A percentile compares a stretch with the other conserved stretches of the same genome.
phyloP scores from a whole-genome alignment of 192 early-diverging fungal genomes.

The Diversispora eburnea region DNA sequence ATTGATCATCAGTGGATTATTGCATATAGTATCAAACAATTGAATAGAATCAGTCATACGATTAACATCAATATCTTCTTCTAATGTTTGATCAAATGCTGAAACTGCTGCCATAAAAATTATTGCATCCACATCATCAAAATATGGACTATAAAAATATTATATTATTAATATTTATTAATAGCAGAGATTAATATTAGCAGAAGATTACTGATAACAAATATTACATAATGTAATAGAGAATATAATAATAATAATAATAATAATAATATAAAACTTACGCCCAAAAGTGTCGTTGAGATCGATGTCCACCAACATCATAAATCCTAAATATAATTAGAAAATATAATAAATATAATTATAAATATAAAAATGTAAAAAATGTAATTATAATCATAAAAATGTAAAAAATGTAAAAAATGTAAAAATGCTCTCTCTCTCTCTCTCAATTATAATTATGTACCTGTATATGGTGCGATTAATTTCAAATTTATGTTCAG shows the following conservation, averaged over 20 bases:
- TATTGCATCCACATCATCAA: conserved; percentile 66
- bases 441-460: neutral
- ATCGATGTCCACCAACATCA: conserved; percentile 72
- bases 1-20: conserved; percentile 46
- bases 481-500: conserved; percentile 64
- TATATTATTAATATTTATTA: neutral
- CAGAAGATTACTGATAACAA: too few relatives aligned
- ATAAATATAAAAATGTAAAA: neutral
- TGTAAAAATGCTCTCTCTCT: too few relatives aligned
- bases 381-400: neutral
- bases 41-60: conserved; percentile 44
- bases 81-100: conserved; percentile 59
- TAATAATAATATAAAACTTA: conserved; percentile 33
- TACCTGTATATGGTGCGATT: conserved; percentile 51
- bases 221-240: neutral
- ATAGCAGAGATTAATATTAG: too few relatives aligned
- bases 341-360: neutral
- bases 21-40: conserved; percentile 43
- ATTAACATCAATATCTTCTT: conserved; percentile 62
- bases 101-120: conserved; percentile 67
- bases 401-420: neutral
- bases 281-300: conserved; percentile 64
- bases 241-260: neutral
- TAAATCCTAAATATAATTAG: conserved; percentile 48
- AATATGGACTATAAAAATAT: conserved; percentile 49